Evolutionary conservation across 2,329 filamentous ascomycete species (phyloP).

Genomic region (Fusarium equiseti): DNA sequence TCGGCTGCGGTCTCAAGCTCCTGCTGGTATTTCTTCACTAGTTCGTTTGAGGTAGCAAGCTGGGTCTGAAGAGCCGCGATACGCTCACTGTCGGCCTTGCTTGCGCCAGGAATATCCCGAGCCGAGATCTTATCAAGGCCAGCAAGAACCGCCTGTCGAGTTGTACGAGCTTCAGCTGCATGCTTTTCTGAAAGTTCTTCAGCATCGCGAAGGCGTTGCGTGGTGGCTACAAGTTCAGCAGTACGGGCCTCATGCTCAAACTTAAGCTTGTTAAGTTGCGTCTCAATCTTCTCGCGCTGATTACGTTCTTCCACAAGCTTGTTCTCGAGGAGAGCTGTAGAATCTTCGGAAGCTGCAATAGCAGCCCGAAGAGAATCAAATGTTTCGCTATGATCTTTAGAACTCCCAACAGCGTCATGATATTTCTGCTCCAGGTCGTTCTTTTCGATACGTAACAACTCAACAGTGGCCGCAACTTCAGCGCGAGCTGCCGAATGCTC

Average conservation of each 20-base stretch:
- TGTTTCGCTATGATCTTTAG: constrained; percentile 76
- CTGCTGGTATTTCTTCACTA: constrained; percentile 89
- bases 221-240: constrained; percentile 79
- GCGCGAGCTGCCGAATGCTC: constrained; percentile 83
- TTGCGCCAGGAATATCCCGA: constrained; percentile 62
- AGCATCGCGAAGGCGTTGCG: constrained; percentile 81
- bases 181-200: constrained; percentile 91
- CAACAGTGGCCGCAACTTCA: constrained; percentile 79
- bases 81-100: constrained; percentile 71
- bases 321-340: constrained; percentile 79
- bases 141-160: constrained; percentile 83
- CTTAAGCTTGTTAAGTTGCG: constrained; percentile 80
- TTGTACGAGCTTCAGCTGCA: constrained; percentile 86
- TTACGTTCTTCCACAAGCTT: constrained; percentile 86
- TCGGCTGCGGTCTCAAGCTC: constrained; percentile 90
- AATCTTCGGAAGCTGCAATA: constrained; percentile 82
- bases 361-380: constrained; percentile 82
- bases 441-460: constrained; percentile 88
- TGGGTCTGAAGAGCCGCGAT: constrained; percentile 82
- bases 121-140: constrained; percentile 81
- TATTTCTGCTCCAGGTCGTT: constrained; percentile 78
- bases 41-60: constrained; percentile 78
- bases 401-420: constrained; percentile 73
- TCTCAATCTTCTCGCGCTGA: constrained; percentile 80
- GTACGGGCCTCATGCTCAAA: constrained; percentile 85